Percentiles rank a stretch among this genome's conserved stretches.
Evolutionary conservation across 1,139 yeast genomes (phyloP).

Genomic region (Pneumocystis carinii): DNA sequence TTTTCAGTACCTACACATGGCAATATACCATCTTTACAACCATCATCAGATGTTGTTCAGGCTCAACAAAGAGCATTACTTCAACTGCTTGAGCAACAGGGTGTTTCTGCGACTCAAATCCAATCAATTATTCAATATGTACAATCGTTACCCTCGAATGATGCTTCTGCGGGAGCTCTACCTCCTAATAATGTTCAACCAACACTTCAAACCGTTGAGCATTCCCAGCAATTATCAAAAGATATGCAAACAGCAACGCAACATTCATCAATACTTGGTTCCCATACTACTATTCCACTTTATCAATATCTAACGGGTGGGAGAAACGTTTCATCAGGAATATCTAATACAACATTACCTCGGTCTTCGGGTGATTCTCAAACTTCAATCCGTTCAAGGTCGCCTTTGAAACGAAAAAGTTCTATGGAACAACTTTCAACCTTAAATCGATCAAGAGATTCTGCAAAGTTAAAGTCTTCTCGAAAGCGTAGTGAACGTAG

Average conservation of each 20-base stretch:
- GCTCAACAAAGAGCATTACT: constrained; percentile 32
- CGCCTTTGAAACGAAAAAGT: background rate
- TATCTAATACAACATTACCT: background rate
- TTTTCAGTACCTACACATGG: too few species aligned
- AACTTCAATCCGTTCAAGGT: background rate
- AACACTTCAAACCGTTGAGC: background rate
- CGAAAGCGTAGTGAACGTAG: background rate
- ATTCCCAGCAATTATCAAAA: background rate
- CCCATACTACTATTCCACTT: background rate
- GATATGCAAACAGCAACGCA: background rate
- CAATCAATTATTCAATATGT: constrained; percentile 11
- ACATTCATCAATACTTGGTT: background rate
- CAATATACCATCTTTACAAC: background rate
- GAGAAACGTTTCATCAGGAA: background rate
- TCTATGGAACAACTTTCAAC: background rate
- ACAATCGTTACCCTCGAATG: background rate
- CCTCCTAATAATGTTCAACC: background rate
- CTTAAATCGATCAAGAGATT: background rate
- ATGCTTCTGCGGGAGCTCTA: constrained; percentile 18
- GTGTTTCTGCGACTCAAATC: constrained; percentile 14
- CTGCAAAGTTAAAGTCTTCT: background rate
- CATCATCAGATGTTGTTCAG: background rate
- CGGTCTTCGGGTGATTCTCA: background rate
- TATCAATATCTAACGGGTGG: background rate
- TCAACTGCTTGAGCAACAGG: constrained; percentile 28